A percentile compares a stretch with the other conserved stretches of the same genome.
Conservation (phyloP, 495 filamentous ascomycete genomes). For the Chaetomium fimeti region DNA sequence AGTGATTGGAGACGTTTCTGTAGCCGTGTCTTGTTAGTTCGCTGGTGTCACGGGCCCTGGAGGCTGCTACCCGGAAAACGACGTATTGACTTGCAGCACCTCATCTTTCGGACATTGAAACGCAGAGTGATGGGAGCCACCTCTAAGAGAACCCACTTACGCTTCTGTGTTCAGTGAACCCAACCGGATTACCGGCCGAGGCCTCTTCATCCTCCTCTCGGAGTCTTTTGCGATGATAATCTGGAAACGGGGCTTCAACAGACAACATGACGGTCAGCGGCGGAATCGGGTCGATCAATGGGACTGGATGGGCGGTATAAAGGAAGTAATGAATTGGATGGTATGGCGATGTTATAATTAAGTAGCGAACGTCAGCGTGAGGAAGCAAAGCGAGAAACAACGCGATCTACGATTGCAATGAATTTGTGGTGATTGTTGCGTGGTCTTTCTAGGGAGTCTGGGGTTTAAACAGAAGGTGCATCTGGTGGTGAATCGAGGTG, state of each 20-base stretch:
- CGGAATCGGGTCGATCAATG: no score
- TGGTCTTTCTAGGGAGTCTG: no score
- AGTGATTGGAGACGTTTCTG: slow-evolving; percentile 52
- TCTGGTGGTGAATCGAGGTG: neutral
- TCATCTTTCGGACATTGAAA: neutral
- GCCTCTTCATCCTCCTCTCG: slow-evolving; percentile 39
- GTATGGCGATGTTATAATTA: no score
- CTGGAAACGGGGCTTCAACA: slow-evolving; percentile 25
- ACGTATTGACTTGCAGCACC: neutral
- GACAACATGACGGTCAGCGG: slow-evolving; percentile 14
- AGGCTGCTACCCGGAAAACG: neutral
- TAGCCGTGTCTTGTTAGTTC: slow-evolving; percentile 13
- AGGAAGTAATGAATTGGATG: no score
- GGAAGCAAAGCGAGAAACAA: no score
- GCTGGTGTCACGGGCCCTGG: neutral
- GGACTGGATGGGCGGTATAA: no score
- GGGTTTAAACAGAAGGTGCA: neutral
- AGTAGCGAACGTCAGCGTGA: no score
- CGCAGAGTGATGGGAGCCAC: neutral
- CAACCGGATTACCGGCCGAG: slow-evolving; percentile 31
- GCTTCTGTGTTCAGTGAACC: slow-evolving; percentile 51
- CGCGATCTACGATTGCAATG: no score
- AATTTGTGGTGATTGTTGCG: no score
- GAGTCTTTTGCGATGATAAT: slow-evolving; percentile 33
- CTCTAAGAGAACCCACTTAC: slow-evolving; percentile 33